Percentiles rank a stretch among this genome's conserved stretches.
These are phyloP conservation scores for Aspergillus carlsbadensis DNA, from an alignment of 495 filamentous ascomycete species.

Conservation along the genomic window DNA sequence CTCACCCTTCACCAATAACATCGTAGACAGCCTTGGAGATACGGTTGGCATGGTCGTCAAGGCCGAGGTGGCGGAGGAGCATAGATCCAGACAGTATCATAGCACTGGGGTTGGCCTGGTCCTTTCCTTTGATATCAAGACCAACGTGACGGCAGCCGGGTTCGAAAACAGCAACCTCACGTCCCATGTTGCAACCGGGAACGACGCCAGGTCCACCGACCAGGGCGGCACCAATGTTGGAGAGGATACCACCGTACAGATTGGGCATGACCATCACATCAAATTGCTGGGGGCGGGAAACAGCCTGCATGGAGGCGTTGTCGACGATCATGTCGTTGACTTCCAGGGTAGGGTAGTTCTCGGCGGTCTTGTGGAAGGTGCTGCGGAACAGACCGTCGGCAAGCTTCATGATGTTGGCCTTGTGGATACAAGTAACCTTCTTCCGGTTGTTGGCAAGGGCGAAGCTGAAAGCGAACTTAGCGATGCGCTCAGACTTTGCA, in stretches of 20 bases:
- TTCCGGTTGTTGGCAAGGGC: constrained; percentile 96
- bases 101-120: constrained; percentile 97
- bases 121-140: constrained; percentile 98
- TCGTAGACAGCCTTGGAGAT: constrained; percentile 97
- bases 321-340: constrained; percentile 99
- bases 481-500: constrained; percentile 96
- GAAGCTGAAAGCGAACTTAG: constrained; percentile 97
- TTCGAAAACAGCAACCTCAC: constrained; percentile 97
- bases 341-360: constrained; percentile 91
- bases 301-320: constrained; percentile 99
- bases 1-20: constrained; percentile 91
- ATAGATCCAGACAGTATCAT: constrained; percentile 93
- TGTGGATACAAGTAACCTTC: constrained; percentile 99
- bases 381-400: constrained; percentile 97
- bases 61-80: constrained; percentile 92
- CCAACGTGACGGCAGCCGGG: constrained; percentile 98
- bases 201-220: constrained; percentile 97
- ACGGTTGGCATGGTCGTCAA: constrained; percentile 96
- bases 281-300: constrained; percentile 93
- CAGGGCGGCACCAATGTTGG: constrained; percentile 98
- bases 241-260: constrained; percentile 96
- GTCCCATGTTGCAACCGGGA: constrained; percentile 98
- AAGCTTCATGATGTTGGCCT: constrained; percentile 99
- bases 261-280: constrained; percentile 99
- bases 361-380: constrained; percentile 89